phyloP scores from a whole-genome alignment of 1,284 basidiomycete species.

The Stereum hirsutum region DNA sequence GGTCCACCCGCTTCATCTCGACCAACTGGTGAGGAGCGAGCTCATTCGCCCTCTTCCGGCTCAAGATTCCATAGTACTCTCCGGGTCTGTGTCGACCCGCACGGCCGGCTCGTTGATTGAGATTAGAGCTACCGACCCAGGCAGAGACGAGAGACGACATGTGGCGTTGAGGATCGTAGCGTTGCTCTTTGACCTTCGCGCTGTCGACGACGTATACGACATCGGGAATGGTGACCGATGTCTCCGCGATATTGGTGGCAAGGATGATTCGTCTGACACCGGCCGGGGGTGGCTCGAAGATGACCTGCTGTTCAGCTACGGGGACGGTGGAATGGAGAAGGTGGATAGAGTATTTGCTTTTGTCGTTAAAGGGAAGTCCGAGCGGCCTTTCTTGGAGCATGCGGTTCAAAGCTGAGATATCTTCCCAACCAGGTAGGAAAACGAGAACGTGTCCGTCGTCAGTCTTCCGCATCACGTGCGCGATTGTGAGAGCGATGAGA shows the following conservation, averaged over 20 bases:
- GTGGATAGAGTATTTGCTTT: slow-evolving; percentile 67
- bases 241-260: slow-evolving; percentile 95
- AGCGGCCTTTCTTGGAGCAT: slow-evolving; percentile 51
- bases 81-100: slow-evolving; percentile 90
- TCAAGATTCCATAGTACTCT: slow-evolving; percentile 86
- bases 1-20: slow-evolving; percentile 93
- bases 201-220: slow-evolving; percentile 94
- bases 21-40: slow-evolving; percentile 84
- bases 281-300: slow-evolving; percentile 74
- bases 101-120: slow-evolving; percentile 90
- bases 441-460: slow-evolving; percentile 87
- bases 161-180: slow-evolving; percentile 87
- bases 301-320: slow-evolving; percentile 81
- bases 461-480: slow-evolving; percentile 69
- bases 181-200: slow-evolving; percentile 84
- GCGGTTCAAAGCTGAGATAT: slow-evolving; percentile 78
- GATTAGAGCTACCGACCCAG: slow-evolving; percentile 90
- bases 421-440: slow-evolving; percentile 90
- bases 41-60: slow-evolving; percentile 50
- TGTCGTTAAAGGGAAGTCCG: slow-evolving; percentile 54
- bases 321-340: slow-evolving; percentile 90
- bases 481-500: slow-evolving; percentile 76
- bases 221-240: slow-evolving; percentile 93
- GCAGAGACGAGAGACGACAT: slow-evolving; percentile 84
- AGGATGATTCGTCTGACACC: slow-evolving; percentile 86